Base-by-base conservation (phyloP, 83 land plant genomes). In the Thuja plicata region DNA sequence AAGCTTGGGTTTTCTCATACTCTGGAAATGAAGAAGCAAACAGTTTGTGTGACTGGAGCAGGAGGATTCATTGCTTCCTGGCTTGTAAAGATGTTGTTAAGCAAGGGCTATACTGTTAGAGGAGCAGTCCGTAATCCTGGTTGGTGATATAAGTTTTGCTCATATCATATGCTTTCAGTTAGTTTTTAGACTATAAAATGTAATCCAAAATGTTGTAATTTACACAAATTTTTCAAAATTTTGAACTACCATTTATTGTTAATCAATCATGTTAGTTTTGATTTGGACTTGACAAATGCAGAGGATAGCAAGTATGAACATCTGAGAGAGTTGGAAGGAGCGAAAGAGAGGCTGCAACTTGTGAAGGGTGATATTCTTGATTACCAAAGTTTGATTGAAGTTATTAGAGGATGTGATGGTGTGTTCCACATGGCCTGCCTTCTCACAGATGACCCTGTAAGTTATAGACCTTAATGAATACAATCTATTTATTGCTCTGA, bases 221-320 rank as follows among this genome's bases (percentile, higher is more conserved):
- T 24, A 17, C 30, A 21, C 0, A 66, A 8, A 12, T 12, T 50
- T 50, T 50, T 16, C 12, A 12, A 50, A 1, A 12, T 1, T 1
- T 12, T 50, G 12, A 12, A 50, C 54, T 54, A 54, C 16, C 2
- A 54, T 54, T 3, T 54, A 15, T 15, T 54, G 3, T 19, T 15
- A 54, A 15, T 54, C 19, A 54, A 54, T 24, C 2, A 24, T 70
- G 74, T 70, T 70, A 70, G 11, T 70, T 24, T 70, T 24, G 8
- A 3, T 15, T 15, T 54, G 57, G 55, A 32, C 2, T 70, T 70
- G 32, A n/a, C 74, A 43, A 81, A 9, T 81, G 40, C 73, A 92
- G 95, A 92, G 73, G 95, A 92, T 80, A 84, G 90, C 24, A 95
- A 94, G 82, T 95, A 93, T 70, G 84, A n/a, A 8, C 97, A 96